Base-by-base conservation (phyloP, 352 stramenopile species). In the Globisporangium carolinianum region DNA sequence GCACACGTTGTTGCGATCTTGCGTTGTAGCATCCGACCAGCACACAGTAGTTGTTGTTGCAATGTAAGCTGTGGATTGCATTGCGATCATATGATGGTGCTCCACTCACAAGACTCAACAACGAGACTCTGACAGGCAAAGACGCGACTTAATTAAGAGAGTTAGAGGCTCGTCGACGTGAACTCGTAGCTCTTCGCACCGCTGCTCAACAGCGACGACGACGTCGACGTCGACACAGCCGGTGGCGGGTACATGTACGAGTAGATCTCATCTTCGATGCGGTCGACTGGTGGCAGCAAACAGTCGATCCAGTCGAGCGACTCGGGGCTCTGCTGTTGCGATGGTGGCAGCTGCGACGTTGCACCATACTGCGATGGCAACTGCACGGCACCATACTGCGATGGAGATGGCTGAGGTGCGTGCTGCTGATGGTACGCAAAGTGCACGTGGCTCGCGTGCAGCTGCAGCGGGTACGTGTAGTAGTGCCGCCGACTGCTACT, bases 261-360 rank as follows among this genome's bases (percentile, higher is more conserved):
- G 65, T 77, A 79, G 17, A 56, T 51, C 15, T 76, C 69, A 41
- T 83, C 74, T 17, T 71, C 65, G 52, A 65, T 60, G 39, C 61
- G 65, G 32, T 68, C 65, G 10, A 60, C 54, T 6, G 70, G 65
- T 24, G 75, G 75, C 43, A 84, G 59, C 36, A 82, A 47, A 47
- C 72, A 81, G 61, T 82, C 75, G 51, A 84, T 81, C 75, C 75
- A 84, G 62, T 84, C 75, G 50, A 84, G 54, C 32, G 74, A 61
- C 57, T 81, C 74, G 6, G 51, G 54, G 32, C 67, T 62, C n/a
- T 70, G 41, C 66, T 17, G 35, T 32, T 32, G 24, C 24, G 24
- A 32, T 32, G 24, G 2, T 2, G 24, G 24, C 24, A 32, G 24
- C 24, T 32, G 24, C 24, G 24, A 32, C 36, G 49, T 6, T 43